phyloP scores from a whole-genome alignment of 768 basidiomycete genomes.

The Melanogaster broomeanus region DNA sequence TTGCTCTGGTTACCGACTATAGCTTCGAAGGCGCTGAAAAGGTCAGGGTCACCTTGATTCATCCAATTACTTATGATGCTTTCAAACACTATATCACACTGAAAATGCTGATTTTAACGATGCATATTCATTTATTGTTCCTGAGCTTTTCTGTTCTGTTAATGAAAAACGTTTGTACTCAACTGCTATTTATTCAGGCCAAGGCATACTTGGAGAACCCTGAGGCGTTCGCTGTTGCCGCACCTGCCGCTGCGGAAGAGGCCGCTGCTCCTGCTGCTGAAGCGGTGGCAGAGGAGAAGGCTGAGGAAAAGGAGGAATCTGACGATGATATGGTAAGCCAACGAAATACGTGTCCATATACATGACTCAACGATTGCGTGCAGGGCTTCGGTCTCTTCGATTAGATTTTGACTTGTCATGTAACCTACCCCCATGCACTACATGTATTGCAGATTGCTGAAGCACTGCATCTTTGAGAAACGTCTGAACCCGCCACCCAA shows the following conservation, averaged over 20 bases:
- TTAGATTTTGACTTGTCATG: conserved; percentile 40
- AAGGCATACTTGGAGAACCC: conserved; percentile 98
- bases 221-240: conserved; percentile 91
- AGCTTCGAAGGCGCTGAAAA: conserved; percentile 92
- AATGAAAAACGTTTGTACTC: conserved; percentile 1
- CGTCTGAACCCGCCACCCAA: background rate
- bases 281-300: conserved; percentile 68
- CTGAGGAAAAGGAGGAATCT: conserved; percentile 83
- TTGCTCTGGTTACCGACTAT: conserved; percentile 91
- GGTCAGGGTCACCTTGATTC: conserved; percentile 48
- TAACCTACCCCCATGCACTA: conserved; percentile 17
- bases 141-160: conserved; percentile 24
- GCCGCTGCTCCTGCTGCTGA: conserved; percentile 54
- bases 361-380: conserved; percentile 6
- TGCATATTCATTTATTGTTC: conserved; percentile 29
- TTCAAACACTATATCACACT: conserved; percentile 55
- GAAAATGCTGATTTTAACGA: conserved; percentile 79
- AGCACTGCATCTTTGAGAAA: conserved; percentile 10
- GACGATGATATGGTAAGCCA: conserved; percentile 83
- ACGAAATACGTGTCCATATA: background rate
- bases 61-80: conserved; percentile 21
- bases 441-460: conserved; percentile 25
- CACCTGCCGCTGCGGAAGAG: conserved; percentile 57
- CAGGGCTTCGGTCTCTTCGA: conserved; percentile 96
- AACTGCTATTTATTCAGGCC: conserved; percentile 49